Evolutionary conservation across 163 green algal genomes (phyloP).

Genomic region (Scenedesmus sp.): DNA sequence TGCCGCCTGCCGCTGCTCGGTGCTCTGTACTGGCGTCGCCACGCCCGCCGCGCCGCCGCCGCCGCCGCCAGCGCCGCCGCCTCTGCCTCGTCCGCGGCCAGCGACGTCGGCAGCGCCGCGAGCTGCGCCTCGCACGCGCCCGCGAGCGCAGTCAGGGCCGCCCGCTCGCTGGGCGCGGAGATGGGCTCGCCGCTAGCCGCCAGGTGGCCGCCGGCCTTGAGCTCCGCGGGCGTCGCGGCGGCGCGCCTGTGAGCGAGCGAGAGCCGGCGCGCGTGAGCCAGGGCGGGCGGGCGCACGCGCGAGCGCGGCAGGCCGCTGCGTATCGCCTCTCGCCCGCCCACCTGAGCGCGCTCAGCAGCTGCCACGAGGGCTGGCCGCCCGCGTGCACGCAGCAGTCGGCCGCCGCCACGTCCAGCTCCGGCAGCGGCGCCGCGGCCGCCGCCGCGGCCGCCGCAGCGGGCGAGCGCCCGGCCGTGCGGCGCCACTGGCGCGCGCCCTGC

Average conservation of each 20-base stretch:
- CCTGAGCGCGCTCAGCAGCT: conserved; percentile 40
- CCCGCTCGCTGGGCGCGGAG: background rate
- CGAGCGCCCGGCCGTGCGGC: background rate
- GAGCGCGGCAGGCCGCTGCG: background rate
- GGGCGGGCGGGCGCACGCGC: background rate
- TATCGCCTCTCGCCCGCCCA: background rate
- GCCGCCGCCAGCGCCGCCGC: background rate
- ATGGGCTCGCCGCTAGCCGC: background rate
- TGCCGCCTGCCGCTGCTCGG: background rate
- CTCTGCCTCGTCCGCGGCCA: background rate
- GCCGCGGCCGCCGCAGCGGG: background rate
- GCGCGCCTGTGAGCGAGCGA: background rate
- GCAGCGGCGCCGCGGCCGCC: background rate
- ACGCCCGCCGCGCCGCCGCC: background rate
- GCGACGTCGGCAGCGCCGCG: background rate
- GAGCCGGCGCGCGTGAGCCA: background rate
- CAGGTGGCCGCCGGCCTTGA: background rate
- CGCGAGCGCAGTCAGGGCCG: background rate
- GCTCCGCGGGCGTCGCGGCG: background rate
- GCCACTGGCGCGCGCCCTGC: background rate
- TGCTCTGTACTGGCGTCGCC: background rate
- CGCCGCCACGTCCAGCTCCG: conserved; percentile 1
- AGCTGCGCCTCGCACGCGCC: background rate
- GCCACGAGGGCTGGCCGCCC: conserved; percentile 15
- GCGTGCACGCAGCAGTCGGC: conserved; percentile 21